Conservation (phyloP, 345 rosid species). For the Combretum micranthum region DNA sequence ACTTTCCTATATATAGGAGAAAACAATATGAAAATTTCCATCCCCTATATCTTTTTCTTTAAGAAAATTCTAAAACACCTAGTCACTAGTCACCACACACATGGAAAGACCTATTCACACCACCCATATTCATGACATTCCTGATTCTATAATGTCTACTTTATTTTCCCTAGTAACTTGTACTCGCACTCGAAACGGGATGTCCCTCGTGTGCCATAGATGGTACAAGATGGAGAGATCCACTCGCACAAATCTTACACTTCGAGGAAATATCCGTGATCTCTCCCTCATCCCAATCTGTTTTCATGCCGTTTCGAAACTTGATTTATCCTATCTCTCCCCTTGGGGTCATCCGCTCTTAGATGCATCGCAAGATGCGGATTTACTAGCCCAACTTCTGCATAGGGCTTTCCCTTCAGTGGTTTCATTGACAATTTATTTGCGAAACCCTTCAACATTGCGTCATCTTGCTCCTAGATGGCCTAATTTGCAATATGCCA, state of each 20-base stretch:
- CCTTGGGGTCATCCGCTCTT: constrained; percentile 22
- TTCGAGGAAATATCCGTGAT: constrained; percentile 23
- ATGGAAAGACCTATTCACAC: constrained; percentile 4
- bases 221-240: constrained; percentile 17
- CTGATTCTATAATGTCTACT: constrained; percentile 15
- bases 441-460: constrained; percentile 23
- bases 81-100: background rate
- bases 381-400: constrained; percentile 22
- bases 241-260: constrained; percentile 24
- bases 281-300: constrained; percentile 17
- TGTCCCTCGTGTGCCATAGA: constrained; percentile 17
- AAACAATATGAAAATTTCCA: no score
- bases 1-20: no score
- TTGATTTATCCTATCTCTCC: constrained; percentile 24
- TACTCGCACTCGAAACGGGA: constrained; percentile 15
- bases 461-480: constrained; percentile 24
- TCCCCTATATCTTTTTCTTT: background rate
- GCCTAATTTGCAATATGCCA: constrained; percentile 20
- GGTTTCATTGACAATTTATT: constrained; percentile 22
- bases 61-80: background rate
- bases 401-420: constrained; percentile 22
- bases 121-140: constrained; percentile 12
- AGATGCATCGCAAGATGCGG: constrained; percentile 5
- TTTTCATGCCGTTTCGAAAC: constrained; percentile 23
- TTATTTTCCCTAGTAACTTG: constrained; percentile 15